Evolutionary conservation across 1,284 basidiomycete genomes (phyloP).

Genomic region (Sphagnurus paluster): DNA sequence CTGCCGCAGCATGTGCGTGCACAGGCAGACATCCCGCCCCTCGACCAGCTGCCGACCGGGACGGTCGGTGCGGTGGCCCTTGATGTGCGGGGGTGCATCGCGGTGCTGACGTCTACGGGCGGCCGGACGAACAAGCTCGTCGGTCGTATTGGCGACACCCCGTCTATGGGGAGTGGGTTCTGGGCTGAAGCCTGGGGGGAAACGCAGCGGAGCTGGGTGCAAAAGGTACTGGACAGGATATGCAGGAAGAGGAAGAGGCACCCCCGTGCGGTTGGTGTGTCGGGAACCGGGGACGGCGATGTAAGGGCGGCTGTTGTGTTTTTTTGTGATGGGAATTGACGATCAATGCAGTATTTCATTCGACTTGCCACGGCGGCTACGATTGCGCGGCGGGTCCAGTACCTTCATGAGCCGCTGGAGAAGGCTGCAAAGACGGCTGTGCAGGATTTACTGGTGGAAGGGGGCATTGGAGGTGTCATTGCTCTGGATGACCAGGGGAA

Average conservation of each 20-base stretch:
- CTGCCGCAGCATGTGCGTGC: conserved; percentile 30
- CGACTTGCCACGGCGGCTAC: conserved; percentile 65
- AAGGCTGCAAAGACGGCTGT: conserved; percentile 57
- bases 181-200: conserved; percentile 80
- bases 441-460: conserved; percentile 52
- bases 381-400: conserved; percentile 67
- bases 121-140: conserved; percentile 82
- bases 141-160: conserved; percentile 81
- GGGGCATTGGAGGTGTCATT: conserved; percentile 72
- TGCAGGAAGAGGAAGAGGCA: conserved; percentile 31
- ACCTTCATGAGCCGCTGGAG: conserved; percentile 53
- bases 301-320: conserved; percentile 36
- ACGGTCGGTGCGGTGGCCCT: conserved; percentile 85
- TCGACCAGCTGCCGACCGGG: conserved; percentile 69
- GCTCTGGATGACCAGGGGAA: conserved; percentile 65
- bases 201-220: conserved; percentile 39
- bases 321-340: conserved; percentile 7
- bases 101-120: conserved; percentile 75
- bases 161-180: conserved; percentile 74
- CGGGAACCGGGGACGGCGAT: conserved; percentile 84
- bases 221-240: conserved; percentile 29
- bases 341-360: conserved; percentile 65
- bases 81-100: conserved; percentile 72
- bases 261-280: conserved; percentile 66
- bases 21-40: conserved; percentile 25